Evolutionary conservation across 75 land plant genomes (phyloP).

Genomic region (Azolla pinnata): DNA sequence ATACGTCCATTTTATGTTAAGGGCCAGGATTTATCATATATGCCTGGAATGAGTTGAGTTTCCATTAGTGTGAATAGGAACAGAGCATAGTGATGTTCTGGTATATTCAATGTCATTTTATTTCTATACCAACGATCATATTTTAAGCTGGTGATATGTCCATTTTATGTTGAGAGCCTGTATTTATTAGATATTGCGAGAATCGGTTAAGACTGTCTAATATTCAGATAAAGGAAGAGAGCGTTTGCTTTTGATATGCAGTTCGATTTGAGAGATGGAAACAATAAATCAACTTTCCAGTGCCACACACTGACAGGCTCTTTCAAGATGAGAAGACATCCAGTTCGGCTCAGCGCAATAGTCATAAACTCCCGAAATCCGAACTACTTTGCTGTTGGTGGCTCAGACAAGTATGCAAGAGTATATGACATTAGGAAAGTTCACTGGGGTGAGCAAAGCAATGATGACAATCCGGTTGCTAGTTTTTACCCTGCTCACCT

Average conservation of each 20-base stretch:
- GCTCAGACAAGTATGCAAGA: slow-evolving; percentile 69
- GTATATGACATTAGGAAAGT: slow-evolving; percentile 63
- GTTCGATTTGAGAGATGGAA: slow-evolving; percentile 58
- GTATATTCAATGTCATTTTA: too few species aligned
- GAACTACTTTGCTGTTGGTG: slow-evolving; percentile 58
- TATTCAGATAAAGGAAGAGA: background rate
- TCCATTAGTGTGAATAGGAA: background rate
- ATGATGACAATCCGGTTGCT: slow-evolving; percentile 36
- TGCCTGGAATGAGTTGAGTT: too few species aligned
- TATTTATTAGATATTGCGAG: too few species aligned
- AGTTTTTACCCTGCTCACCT: slow-evolving; percentile 52
- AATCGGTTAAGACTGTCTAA: background rate
- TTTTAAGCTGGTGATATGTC: too few species aligned
- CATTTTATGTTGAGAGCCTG: too few species aligned
- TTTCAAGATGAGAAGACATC: slow-evolving; percentile 10
- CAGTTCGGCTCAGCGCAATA: slow-evolving; percentile 51
- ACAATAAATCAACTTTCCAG: slow-evolving; percentile 40
- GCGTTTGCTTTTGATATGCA: slow-evolving; percentile 21
- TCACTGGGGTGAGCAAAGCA: slow-evolving; percentile 22
- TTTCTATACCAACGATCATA: too few species aligned
- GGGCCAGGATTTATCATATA: too few species aligned
- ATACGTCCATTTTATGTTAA: too few species aligned
- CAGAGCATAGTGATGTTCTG: too few species aligned
- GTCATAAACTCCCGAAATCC: slow-evolving; percentile 64
- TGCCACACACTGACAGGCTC: slow-evolving; percentile 29